These are phyloP conservation scores for Amanita fuliginea DNA, from an alignment of 768 basidiomycete species.

Conservation along the genomic window DNA sequence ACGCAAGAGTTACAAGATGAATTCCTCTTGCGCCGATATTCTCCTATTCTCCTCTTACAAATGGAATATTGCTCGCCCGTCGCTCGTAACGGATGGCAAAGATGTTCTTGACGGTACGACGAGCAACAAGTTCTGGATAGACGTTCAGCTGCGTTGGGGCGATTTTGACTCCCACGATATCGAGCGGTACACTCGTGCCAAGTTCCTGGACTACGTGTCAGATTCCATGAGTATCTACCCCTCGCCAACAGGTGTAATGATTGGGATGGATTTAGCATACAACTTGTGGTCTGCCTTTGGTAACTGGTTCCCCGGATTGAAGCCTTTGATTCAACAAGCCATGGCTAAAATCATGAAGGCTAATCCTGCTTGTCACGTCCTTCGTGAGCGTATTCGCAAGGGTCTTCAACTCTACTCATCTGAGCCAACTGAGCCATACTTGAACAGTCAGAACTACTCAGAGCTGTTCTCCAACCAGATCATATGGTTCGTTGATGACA, in stretches of 20 bases:
- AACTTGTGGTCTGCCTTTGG: slow-evolving; percentile 98
- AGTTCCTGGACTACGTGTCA: slow-evolving; percentile 97
- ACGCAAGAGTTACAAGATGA: slow-evolving; percentile 99
- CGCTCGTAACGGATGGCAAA: slow-evolving; percentile 90
- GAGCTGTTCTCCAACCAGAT: slow-evolving; percentile 98
- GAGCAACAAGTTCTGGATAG: slow-evolving; percentile 97
- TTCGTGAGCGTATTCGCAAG: slow-evolving; percentile 98
- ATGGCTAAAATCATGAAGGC: slow-evolving; percentile 99
- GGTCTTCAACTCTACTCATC: slow-evolving; percentile 98
- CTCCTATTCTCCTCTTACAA: slow-evolving; percentile 93
- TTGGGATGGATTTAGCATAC: slow-evolving; percentile 97
- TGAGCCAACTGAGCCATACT: slow-evolving; percentile 97
- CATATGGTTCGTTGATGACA: slow-evolving; percentile 99
- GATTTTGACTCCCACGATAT: slow-evolving; percentile 99
- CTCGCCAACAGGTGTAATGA: slow-evolving; percentile 97
- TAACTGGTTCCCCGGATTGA: slow-evolving; percentile 99
- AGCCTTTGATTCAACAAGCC: slow-evolving; percentile 94
- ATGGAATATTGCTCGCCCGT: slow-evolving; percentile 97
- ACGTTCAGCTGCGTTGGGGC: slow-evolving; percentile 92
- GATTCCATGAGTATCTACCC: slow-evolving; percentile 99
- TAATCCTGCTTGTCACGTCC: slow-evolving; percentile 93
- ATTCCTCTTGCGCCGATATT: slow-evolving; percentile 98
- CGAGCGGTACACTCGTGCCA: slow-evolving; percentile 96
- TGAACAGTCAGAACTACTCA: slow-evolving; percentile 97
- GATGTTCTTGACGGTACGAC: slow-evolving; percentile 97